Evolutionary conservation across 2,329 filamentous ascomycete genomes (phyloP), one percentile per base, ranked within the genome.

Genomic region (Calonectria hongkongensis): DNA sequence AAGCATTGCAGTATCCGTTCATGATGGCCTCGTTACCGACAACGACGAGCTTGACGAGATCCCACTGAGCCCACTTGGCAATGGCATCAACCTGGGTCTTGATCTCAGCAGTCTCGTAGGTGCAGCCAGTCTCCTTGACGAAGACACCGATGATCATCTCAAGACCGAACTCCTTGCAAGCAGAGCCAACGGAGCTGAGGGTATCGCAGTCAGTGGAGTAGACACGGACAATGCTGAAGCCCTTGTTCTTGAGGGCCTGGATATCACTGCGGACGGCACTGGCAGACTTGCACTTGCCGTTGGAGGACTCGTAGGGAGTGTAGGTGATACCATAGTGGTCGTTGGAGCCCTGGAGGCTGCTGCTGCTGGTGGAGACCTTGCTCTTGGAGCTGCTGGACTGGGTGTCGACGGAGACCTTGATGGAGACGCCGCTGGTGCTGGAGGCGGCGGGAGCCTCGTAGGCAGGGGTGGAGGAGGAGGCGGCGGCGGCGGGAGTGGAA

Each of bases 181-280:
- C 94, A 51, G 86, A 85, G 75, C 94, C 94, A 71, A 98, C 92
- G 85, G 91, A 92, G 82, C 92, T 86, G 73, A 98, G 93, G 68
- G 93, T 93, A 85, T 90, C 89, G 89, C 96, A 98, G 90, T 98
- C 96, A 78, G 95, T 96, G 76, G 93, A 95, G 92, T 98, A 98
- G 83, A 97, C 88, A 84, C 96, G 96, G 83, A 96, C 84, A 63
- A 90, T 87, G 75, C 85, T 85, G 90, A 96, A 95, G 73, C 94
- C 94, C 76, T 90, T 90, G 66, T 79, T 63, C 81, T 92, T 90
- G 82, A 96, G 93, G 72, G 84, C 78, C 47, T 84, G 83, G 77
- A 96, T 88, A 76, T 96, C 93, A 28, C 79, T 68, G 73, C 87
- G 82, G 72, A 96, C 91, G 60, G 89, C 83, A n/a, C 75, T 74